Evolutionary conservation across 192 early-diverging fungal species (phyloP).

Genomic region (Podila epigama): DNA sequence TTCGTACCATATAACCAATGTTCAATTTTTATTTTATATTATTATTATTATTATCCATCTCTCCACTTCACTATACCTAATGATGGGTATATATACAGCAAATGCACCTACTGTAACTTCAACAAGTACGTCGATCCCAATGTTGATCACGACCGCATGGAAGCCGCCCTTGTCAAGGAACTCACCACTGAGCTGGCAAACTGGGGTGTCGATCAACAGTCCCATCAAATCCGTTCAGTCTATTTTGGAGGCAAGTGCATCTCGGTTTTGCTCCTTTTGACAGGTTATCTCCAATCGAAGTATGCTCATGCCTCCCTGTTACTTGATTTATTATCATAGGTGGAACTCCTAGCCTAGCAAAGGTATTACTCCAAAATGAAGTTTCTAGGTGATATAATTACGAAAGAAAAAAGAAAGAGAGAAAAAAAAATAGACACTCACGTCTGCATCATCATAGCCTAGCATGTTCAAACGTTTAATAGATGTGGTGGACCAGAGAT

Average conservation of each 20-base stretch:
- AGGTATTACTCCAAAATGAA: too few relatives aligned
- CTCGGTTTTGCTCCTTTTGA: background rate
- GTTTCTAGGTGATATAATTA: too few relatives aligned
- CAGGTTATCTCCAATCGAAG: background rate
- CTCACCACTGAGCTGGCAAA: constrained; percentile 44
- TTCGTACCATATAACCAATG: too few relatives aligned
- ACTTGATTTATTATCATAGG: constrained; percentile 10
- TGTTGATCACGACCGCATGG: constrained; percentile 55
- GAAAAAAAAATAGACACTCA: too few relatives aligned
- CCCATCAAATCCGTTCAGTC: constrained; percentile 48
- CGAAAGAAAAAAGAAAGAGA: background rate
- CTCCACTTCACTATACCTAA: too few relatives aligned
- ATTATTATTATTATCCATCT: background rate
- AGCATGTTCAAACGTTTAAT: constrained; percentile 49
- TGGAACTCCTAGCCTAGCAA: constrained; percentile 59
- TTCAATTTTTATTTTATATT: background rate
- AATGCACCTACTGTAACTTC: constrained; percentile 67
- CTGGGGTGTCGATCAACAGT: constrained; percentile 28
- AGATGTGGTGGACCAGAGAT: constrained; percentile 33
- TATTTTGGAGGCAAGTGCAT: constrained; percentile 58
- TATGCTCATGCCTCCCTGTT: background rate
- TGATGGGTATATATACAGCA: too few relatives aligned
- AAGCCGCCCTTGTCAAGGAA: constrained; percentile 46
- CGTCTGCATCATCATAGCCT: constrained; percentile 27
- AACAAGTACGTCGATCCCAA: constrained; percentile 62